phyloP scores from a whole-genome alignment of 768 basidiomycete species.

The Gloeostereum incarnatum region DNA sequence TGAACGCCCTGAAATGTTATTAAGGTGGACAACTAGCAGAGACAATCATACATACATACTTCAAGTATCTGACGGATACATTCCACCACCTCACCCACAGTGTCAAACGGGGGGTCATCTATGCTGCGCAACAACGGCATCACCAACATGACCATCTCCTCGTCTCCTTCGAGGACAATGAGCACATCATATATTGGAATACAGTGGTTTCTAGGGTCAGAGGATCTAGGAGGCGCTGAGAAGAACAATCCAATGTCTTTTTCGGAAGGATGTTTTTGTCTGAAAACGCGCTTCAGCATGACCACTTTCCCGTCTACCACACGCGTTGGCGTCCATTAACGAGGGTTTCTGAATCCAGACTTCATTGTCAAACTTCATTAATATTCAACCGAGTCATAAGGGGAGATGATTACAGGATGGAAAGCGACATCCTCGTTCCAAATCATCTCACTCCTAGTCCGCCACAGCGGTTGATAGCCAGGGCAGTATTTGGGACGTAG shows the following conservation, averaged over 20 bases:
- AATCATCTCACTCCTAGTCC: background rate
- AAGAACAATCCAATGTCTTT: constrained; percentile 15
- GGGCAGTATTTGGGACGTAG: constrained; percentile 13
- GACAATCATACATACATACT: constrained; percentile 16
- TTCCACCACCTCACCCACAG: constrained; percentile 23
- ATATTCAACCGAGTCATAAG: too few species aligned
- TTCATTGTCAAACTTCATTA: background rate
- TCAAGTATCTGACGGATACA: constrained; percentile 24
- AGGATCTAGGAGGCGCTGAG: constrained; percentile 9
- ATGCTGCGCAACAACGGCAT: constrained; percentile 20
- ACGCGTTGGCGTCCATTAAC: constrained; percentile 5
- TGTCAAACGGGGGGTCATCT: constrained; percentile 20
- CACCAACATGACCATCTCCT: constrained; percentile 16
- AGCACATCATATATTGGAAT: constrained; percentile 16
- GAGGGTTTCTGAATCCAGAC: background rate
- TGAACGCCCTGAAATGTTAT: constrained; percentile 17
- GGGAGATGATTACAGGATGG: background rate
- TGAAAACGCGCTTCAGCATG: constrained; percentile 6
- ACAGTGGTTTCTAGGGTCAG: constrained; percentile 20
- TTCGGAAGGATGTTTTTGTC: constrained; percentile 12
- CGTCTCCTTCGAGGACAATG: constrained; percentile 8
- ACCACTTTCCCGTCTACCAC: background rate
- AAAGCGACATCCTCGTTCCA: background rate
- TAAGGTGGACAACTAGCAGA: constrained; percentile 2
- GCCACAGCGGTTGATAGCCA: constrained; percentile 13